Evolutionary conservation across 495 filamentous ascomycete genomes (phyloP), one percentile per base, ranked within the genome.

Genomic region (Aspergillus heteromorphus): DNA sequence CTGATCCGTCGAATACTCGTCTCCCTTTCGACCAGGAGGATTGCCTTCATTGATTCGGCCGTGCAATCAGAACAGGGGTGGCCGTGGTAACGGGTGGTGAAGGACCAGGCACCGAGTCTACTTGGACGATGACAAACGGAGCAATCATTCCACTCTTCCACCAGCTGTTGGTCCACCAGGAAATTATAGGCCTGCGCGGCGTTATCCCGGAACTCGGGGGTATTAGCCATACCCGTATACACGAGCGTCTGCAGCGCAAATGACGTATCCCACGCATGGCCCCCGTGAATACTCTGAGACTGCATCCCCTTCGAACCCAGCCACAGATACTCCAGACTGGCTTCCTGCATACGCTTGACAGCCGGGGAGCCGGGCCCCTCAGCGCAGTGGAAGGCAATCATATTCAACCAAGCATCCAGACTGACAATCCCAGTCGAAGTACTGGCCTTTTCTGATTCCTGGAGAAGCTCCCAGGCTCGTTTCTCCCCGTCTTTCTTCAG

Each of bases 251-350:
- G 54, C 40, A 57, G 40, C 6, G 49, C 41, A 16, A 50, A 57
- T 5, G 54, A 41, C 6, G 54, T 57, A 10, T 52, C 54, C 54
- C 54, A 57, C 10, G 36, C 41, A 36, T 49, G 48, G 23, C 40
- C 53, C 8, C 53, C 53, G 41, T 57, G 38, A 16, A 49, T 52
- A 31, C 54, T 47, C 16, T 42, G 49, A 2, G 45, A 45, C 23
- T 49, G 45, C 31, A 55, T 55, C 2, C 53, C 53, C 36, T 41
- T 23, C 30, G 36, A 21, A 16, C 49, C 42, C 4, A 55, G 38
- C 53, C 53, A 55, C n/a, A 55, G 36, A 19, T 49, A 55, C 16
- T 55, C 53, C 36, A 49, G 25, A 6, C 48, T 38, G 8, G 34
- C 29, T 18, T 55, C 53, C 27, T 47, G 48, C 11, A 48, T 49